phyloP scores from a whole-genome alignment of 768 basidiomycete species.

The Lentinula aciculospora region DNA sequence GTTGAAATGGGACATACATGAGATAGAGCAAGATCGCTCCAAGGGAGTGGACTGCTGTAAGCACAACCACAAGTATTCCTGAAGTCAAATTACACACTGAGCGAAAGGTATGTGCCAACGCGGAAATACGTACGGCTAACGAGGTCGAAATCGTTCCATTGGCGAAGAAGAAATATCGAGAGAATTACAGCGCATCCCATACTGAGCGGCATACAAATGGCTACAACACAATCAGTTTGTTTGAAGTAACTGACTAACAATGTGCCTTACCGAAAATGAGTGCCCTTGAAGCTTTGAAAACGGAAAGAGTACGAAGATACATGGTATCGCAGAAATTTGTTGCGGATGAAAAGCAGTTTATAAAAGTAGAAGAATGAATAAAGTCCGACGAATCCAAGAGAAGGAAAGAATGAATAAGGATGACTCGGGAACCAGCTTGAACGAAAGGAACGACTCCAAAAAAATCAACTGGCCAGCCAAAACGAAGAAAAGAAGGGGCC shows the following conservation, averaged over 20 bases:
- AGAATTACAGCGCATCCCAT: slow-evolving; percentile 27
- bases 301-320: slow-evolving; percentile 18
- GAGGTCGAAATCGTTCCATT: slow-evolving; percentile 25
- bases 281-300: slow-evolving; percentile 27
- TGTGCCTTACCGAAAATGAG: slow-evolving; percentile 27
- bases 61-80: slow-evolving; percentile 28
- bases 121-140: slow-evolving; percentile 25
- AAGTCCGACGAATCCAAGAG: slow-evolving; percentile 11
- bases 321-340: slow-evolving; percentile 10
- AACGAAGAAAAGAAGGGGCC: slow-evolving; percentile 16
- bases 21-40: slow-evolving; percentile 29
- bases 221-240: slow-evolving; percentile 13
- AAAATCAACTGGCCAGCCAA: slow-evolving; percentile 10
- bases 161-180: slow-evolving; percentile 26
- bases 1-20: slow-evolving; percentile 21
- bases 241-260: neutral
- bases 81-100: slow-evolving; percentile 4
- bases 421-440: neutral
- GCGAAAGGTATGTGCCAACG: neutral
- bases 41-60: slow-evolving; percentile 24
- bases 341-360: neutral
- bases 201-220: slow-evolving; percentile 24
- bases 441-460: neutral
- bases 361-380: neutral
- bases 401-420: slow-evolving; percentile 2